Conservation (phyloP, 2,329 filamentous ascomycete species). For the Rhinocladiella similis region DNA sequence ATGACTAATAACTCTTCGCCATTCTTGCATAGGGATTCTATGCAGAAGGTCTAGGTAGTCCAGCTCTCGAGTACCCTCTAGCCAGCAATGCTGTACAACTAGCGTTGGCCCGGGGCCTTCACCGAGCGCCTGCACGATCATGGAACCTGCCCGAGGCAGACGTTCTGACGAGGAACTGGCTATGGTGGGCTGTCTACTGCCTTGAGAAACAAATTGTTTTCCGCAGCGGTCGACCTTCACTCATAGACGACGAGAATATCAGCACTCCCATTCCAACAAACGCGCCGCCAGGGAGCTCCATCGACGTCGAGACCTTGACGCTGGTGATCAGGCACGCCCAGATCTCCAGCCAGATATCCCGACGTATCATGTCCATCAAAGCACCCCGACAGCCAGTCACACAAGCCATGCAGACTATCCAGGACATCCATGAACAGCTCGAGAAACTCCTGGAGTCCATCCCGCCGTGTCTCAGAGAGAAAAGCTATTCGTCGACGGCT, state of each 20-base stretch:
- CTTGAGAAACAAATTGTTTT: constrained; percentile 10
- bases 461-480: not conserved
- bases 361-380: constrained; percentile 2
- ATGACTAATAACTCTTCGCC: not conserved
- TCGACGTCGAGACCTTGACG: constrained; percentile 2
- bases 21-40: constrained; percentile 2
- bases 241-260: constrained; percentile 14
- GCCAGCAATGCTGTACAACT: constrained; percentile 1
- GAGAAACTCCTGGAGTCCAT: not conserved
- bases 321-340: constrained; percentile 4
- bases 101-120: constrained; percentile 2
- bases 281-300: not conserved
- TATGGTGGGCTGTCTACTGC: constrained; percentile 12
- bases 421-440: not conserved
- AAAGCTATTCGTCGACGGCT: not conserved
- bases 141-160: not conserved
- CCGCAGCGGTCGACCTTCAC: constrained; percentile 8
- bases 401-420: not conserved
- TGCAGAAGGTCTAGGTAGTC: constrained; percentile 7
- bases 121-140: not conserved
- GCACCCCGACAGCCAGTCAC: not conserved
- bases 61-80: constrained; percentile 6
- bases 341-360: constrained; percentile 3
- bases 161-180: not conserved
- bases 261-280: constrained; percentile 1